Evolutionary conservation across 768 basidiomycete genomes (phyloP), one percentile per base, ranked within the genome.

Genomic region (Obba rivulosa): DNA sequence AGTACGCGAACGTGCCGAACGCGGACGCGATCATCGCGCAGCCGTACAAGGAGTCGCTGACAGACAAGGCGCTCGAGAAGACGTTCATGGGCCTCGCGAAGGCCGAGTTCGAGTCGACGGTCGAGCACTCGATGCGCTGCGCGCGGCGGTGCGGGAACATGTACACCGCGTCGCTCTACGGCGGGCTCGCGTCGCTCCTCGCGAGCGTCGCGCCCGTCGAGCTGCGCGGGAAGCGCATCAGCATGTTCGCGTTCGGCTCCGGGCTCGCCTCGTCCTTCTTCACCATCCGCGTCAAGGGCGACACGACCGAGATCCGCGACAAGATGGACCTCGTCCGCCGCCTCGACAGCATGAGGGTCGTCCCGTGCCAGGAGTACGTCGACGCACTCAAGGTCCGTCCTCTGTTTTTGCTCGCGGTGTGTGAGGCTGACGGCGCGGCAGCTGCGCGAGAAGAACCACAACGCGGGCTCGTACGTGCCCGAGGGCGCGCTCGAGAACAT

Each of bases 401-500:
- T 50, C n/a, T n/a, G n/a, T n/a, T n/a, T n/a, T n/a, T n/a, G n/a
- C n/a, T n/a, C n/a, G n/a, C n/a, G n/a, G n/a, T n/a, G n/a, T n/a
- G n/a, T n/a, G n/a, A n/a, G n/a, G n/a, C n/a, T n/a, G n/a, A n/a
- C n/a, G n/a, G n/a, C n/a, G n/a, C n/a, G n/a, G 11, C 57, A 94
- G 93, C 83, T 97, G 44, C 90, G 95, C 36, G 95, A 98, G 73
- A 85, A 89, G 71, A 95, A 94, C 77, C 93, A 97, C 77, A 95
- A 94, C 59, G 82, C 90, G 14, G 81, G 76, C 21, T 75, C 81
- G 57, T 99, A 89, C 73, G 78, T 79, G 3, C 96, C 96, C 11
- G 76, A 80, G 43, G 96, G 96, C 40, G 83, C 81, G 20, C 67
- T 93, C 50, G 88, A 93, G 52, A 87, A 96, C 77, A 86, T 99